Evolutionary conservation across 768 basidiomycete species (phyloP).

Genomic region (Kwoniella pini): DNA sequence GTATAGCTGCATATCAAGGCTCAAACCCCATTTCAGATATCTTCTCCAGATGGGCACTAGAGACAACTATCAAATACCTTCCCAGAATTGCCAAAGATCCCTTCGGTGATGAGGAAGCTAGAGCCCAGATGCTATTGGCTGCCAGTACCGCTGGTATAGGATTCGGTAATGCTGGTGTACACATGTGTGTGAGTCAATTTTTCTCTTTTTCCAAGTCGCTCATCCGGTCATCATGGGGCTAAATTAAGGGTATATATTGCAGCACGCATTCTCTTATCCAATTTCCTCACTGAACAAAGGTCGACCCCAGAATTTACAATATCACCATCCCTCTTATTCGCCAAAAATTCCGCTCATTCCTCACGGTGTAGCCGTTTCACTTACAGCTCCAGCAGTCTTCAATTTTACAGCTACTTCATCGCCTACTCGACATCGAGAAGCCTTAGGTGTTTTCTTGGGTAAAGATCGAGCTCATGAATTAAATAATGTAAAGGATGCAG

Average conservation of each 20-base stretch:
- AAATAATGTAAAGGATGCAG: conserved; percentile 78
- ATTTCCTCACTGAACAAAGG: conserved; percentile 69
- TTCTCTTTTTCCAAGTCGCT: neutral
- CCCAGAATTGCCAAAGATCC: conserved; percentile 79
- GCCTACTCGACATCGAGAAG: conserved; percentile 85
- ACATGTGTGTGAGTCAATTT: conserved; percentile 58
- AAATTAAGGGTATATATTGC: neutral
- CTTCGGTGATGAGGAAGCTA: conserved; percentile 73
- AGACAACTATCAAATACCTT: conserved; percentile 82
- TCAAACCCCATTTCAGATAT: conserved; percentile 74
- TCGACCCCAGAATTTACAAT: conserved; percentile 68
- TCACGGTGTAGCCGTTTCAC: conserved; percentile 70
- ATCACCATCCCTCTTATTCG: conserved; percentile 84
- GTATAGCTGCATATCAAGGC: conserved; percentile 46
- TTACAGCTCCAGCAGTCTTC: conserved; percentile 65
- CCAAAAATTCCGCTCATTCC: conserved; percentile 88
- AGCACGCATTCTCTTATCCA: conserved; percentile 54
- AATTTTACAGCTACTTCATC: conserved; percentile 93
- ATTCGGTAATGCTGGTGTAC: conserved; percentile 53
- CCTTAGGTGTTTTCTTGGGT: conserved; percentile 72
- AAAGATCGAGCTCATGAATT: conserved; percentile 53
- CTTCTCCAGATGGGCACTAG: conserved; percentile 87
- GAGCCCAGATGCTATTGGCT: conserved; percentile 90
- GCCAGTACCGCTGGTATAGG: conserved; percentile 94
- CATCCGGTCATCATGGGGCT: neutral